A percentile compares a stretch with the other conserved stretches of the same genome.
Conservation (phyloP, 306 rosid genomes). For the Ormosia emarginata region DNA sequence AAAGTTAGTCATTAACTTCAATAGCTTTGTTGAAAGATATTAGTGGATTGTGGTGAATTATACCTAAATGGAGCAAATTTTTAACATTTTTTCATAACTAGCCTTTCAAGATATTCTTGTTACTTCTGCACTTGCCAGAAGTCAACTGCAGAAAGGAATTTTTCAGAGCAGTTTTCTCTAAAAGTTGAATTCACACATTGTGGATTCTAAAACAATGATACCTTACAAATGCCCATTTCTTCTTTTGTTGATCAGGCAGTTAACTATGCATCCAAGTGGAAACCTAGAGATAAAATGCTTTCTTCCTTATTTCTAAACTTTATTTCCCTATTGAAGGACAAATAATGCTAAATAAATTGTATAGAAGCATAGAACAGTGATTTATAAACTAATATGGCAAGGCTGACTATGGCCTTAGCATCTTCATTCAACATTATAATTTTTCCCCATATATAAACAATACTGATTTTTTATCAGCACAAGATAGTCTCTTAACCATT, state of each 20-base stretch:
- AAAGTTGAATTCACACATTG: not conserved
- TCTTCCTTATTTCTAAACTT: not conserved
- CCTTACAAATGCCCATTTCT: not conserved
- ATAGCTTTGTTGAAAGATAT: not conserved
- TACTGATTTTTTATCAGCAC: not conserved
- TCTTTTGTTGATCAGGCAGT: not conserved
- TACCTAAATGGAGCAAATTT: not conserved
- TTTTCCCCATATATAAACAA: not conserved
- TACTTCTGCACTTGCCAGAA: not conserved
- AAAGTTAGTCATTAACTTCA: not conserved
- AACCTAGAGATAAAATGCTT: not conserved
- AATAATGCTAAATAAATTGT: not conserved
- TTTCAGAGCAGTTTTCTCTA: not conserved
- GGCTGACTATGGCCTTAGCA: not conserved
- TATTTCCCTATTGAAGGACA: not conserved
- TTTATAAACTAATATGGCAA: not conserved
- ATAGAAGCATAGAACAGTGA: not conserved
- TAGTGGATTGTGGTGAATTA: not conserved
- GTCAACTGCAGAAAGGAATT: slow-evolving; percentile 1
- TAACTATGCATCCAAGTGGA: not conserved
- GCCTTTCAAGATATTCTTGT: slow-evolving; percentile 13
- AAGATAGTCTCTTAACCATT: not conserved
- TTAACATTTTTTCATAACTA: not conserved
- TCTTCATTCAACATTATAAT: not conserved
- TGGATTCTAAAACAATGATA: not conserved